phyloP scores from a whole-genome alignment of 2,329 filamentous ascomycete species.

The Ceratocystis ficicola region DNA sequence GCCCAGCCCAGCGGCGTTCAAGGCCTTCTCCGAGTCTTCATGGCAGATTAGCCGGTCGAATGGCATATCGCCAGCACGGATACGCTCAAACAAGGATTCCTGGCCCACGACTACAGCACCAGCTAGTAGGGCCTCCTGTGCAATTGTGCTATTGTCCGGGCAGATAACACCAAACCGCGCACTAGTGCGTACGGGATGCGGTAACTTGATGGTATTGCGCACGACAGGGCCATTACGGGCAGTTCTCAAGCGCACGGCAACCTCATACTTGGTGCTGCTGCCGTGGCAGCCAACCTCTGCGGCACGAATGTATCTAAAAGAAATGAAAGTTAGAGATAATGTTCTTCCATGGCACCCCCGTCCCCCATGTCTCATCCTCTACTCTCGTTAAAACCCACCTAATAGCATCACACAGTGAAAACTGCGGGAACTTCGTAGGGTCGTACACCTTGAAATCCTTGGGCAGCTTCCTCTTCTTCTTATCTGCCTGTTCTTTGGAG shows the following conservation, averaged over 20 bases:
- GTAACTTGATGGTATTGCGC: slow-evolving; percentile 76
- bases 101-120: slow-evolving; percentile 79
- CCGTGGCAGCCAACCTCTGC: slow-evolving; percentile 78
- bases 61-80: slow-evolving; percentile 61
- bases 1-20: slow-evolving; percentile 72
- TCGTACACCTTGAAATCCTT: slow-evolving; percentile 57
- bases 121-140: slow-evolving; percentile 58
- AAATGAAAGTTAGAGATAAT: not conserved
- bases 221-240: slow-evolving; percentile 76
- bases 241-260: slow-evolving; percentile 71
- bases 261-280: slow-evolving; percentile 69
- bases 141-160: slow-evolving; percentile 63
- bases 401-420: slow-evolving; percentile 83
- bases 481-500: slow-evolving; percentile 30
- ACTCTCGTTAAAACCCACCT: slow-evolving; percentile 41
- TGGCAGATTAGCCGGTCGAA: slow-evolving; percentile 90
- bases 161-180: slow-evolving; percentile 83
- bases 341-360: too few species aligned
- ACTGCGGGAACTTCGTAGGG: slow-evolving; percentile 53
- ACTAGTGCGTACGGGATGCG: slow-evolving; percentile 80
- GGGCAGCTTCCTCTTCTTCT: slow-evolving; percentile 46
- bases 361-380: not conserved
- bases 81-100: slow-evolving; percentile 68
- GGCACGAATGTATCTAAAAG: slow-evolving; percentile 50
- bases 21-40: slow-evolving; percentile 58